Evolutionary conservation across 345 rosid species (phyloP).

Genomic region (Pugionium cornutum): DNA sequence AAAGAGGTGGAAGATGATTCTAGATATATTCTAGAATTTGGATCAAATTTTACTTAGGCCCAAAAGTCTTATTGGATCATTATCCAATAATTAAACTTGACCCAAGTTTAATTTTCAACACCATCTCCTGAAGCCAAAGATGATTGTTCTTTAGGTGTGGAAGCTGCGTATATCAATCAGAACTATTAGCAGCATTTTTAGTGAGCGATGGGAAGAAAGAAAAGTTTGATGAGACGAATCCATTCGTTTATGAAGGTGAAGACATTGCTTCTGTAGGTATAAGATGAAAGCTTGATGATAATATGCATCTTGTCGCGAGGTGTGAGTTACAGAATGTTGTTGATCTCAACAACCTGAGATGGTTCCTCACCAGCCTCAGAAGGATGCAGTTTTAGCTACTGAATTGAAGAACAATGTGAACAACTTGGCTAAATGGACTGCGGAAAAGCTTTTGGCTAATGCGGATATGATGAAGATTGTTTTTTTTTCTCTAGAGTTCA

Average conservation of each 20-base stretch:
- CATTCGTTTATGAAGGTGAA: conserved; percentile 85
- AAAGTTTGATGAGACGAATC: conserved; percentile 80
- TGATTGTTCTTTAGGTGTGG: conserved; percentile 61
- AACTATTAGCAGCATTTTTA: conserved; percentile 71
- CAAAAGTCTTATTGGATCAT: too few species aligned
- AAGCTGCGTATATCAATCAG: conserved; percentile 56
- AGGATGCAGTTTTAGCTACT: conserved; percentile 94
- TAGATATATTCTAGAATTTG: too few species aligned
- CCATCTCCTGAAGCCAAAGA: conserved; percentile 44
- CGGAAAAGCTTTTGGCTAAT: conserved; percentile 82
- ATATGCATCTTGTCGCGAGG: conserved; percentile 72
- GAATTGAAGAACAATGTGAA: conserved; percentile 96
- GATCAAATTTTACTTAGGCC: too few species aligned
- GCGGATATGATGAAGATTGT: conserved; percentile 98
- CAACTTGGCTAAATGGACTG: conserved; percentile 95
- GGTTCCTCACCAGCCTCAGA: conserved; percentile 84
- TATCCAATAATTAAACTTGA: too few species aligned
- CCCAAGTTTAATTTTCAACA: too few species aligned
- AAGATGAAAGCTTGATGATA: conserved; percentile 91
- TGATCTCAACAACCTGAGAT: conserved; percentile 75
- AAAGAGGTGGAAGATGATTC: too few species aligned
- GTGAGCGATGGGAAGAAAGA: conserved; percentile 80
- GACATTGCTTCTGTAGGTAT: conserved; percentile 96
- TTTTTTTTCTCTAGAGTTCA: conserved; percentile 92
- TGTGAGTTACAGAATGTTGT: conserved; percentile 92